Evolutionary conservation across 2,329 filamentous ascomycete species (phyloP).

Genomic region (Aspergillus luchuensis): DNA sequence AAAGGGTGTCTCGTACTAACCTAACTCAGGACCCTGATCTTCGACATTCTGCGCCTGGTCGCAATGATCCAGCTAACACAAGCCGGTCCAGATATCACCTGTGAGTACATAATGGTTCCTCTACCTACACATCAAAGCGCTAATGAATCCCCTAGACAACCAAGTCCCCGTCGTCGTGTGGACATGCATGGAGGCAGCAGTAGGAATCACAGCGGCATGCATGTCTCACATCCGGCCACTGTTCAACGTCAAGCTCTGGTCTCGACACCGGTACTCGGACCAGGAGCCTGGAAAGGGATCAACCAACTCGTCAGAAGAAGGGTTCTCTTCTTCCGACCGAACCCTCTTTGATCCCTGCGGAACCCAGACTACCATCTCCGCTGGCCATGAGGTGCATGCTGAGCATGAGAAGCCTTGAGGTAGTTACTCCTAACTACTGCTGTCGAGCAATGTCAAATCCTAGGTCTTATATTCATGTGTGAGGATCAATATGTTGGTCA

Average conservation of each 20-base stretch:
- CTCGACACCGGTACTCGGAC: neutral
- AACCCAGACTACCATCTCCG: neutral
- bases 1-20: neutral
- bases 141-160: slow-evolving; percentile 21
- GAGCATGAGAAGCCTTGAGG: neutral
- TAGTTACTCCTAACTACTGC: too few species aligned
- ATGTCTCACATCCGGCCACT: slow-evolving; percentile 33
- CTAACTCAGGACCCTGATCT: slow-evolving; percentile 26
- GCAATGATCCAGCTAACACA: slow-evolving; percentile 29
- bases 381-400: neutral
- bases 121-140: neutral
- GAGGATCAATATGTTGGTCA: neutral
- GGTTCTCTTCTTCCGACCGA: neutral
- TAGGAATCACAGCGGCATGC: slow-evolving; percentile 34
- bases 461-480: neutral
- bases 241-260: slow-evolving; percentile 20
- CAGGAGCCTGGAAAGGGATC: neutral
- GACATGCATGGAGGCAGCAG: slow-evolving; percentile 34
- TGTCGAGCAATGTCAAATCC: too few species aligned
- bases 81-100: slow-evolving; percentile 32
- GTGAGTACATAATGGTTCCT: slow-evolving; percentile 20
- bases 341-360: neutral
- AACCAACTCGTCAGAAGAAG: neutral
- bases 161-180: slow-evolving; percentile 34
- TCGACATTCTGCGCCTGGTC: slow-evolving; percentile 31